Percentiles rank a stretch among this genome's conserved stretches.
Conservation (phyloP, 108 stramenopile species). For the Discostella pseudostelligera region DNA sequence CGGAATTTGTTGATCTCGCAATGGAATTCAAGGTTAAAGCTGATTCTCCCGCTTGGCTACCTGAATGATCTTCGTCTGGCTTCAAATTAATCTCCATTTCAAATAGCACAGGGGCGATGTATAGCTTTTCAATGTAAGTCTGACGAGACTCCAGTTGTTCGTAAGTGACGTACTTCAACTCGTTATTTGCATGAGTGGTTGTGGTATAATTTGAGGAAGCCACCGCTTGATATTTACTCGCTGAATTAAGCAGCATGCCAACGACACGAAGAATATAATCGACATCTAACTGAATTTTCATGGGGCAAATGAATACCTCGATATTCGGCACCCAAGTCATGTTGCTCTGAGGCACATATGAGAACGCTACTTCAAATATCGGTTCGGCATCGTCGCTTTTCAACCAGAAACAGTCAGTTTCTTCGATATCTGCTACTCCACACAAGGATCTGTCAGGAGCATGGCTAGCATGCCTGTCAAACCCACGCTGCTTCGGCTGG, state of each 20-base stretch:
- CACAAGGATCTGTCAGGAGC: not conserved
- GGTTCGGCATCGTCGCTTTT: conserved; percentile 37
- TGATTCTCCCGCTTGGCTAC: conserved; percentile 12
- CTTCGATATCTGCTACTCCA: conserved; percentile 16
- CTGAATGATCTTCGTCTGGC: conserved; percentile 32
- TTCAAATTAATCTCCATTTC: conserved; percentile 43
- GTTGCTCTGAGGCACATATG: conserved; percentile 47
- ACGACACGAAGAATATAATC: conserved; percentile 43
- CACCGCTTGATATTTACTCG: conserved; percentile 19
- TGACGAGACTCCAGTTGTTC: conserved; percentile 17
- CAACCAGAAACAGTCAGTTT: conserved; percentile 37
- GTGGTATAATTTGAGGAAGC: conserved; percentile 1
- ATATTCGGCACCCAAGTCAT: conserved; percentile 48
- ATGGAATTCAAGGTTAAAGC: conserved; percentile 38
- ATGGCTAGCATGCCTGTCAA: conserved; percentile 24
- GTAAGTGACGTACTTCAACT: conserved; percentile 19
- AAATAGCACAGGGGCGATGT: conserved; percentile 35
- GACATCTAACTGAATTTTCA: conserved; percentile 45
- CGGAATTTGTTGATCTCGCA: conserved; percentile 38
- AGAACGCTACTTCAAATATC: conserved; percentile 33
- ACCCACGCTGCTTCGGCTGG: conserved; percentile 37
- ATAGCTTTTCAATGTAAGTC: conserved; percentile 47
- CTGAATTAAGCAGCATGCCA: conserved; percentile 35
- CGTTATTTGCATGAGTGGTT: conserved; percentile 18
- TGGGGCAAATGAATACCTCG: conserved; percentile 30